Conservation (phyloP, 805 yeast species). For the Cyberlindnera maclurae region DNA sequence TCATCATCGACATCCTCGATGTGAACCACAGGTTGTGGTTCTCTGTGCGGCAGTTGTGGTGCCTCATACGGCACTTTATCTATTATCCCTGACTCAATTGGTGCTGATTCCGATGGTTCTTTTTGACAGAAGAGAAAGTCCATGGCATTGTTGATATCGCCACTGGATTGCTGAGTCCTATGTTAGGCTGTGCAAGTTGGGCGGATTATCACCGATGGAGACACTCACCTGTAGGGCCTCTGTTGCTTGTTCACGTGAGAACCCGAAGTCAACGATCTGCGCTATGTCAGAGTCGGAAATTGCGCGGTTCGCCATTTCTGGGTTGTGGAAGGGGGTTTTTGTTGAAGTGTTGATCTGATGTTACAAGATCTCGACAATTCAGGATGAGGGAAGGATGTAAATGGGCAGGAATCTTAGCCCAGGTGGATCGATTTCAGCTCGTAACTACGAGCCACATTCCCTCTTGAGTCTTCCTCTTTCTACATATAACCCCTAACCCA, state of each 20-base stretch:
- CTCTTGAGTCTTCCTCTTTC: too few species aligned
- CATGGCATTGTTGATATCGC: slow-evolving; percentile 2
- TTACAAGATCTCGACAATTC: too few species aligned
- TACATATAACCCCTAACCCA: too few species aligned
- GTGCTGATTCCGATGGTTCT: neutral
- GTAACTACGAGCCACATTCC: too few species aligned
- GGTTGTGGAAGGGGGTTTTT: too few species aligned
- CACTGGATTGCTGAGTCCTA: neutral
- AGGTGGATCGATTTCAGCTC: too few species aligned
- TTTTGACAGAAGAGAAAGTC: slow-evolving; percentile 2
- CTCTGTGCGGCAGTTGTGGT: slow-evolving; percentile 1
- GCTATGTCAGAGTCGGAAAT: neutral
- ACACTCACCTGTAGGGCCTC: slow-evolving; percentile 28
- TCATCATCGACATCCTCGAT: slow-evolving; percentile 1
- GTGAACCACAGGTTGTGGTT: neutral
- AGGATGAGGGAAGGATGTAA: too few species aligned
- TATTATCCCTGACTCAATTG: slow-evolving; percentile 2
- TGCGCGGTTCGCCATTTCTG: too few species aligned
- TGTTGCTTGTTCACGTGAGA: slow-evolving; percentile 29
- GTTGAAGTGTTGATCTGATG: too few species aligned
- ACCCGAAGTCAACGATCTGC: slow-evolving; percentile 32
- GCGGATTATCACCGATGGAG: neutral
- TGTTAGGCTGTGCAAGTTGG: neutral
- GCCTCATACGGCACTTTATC: neutral
- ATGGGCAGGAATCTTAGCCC: too few species aligned